Base-by-base conservation (phyloP, 108 stramenopile species). In the Cylindrotheca fusiformis region DNA sequence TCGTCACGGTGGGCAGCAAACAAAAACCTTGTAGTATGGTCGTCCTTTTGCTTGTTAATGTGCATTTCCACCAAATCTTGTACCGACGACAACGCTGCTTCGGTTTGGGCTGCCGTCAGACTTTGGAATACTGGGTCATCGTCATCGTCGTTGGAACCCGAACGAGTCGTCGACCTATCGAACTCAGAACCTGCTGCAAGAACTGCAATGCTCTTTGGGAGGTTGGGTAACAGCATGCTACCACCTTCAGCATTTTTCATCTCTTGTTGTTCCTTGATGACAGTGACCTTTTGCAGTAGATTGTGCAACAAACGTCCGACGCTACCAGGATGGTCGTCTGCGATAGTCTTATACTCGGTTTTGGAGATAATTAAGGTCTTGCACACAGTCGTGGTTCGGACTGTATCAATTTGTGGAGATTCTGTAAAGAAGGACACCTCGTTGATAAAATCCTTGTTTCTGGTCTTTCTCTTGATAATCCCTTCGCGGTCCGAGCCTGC, bases 1-100 rank as follows among this genome's bases (percentile, higher is more conserved):
- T 87, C 86, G 41, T 75, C 80, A 56, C 86, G 66, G 21, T 77
- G 72, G 6, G 86, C 82, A 23, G 86, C 78, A 69, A 81, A 87
- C 2, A 83, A 64, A 30, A 87, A 77, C 30, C 71, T 69, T 14
- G 83, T 84, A 10, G 82, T 87, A 26, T 87, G 69, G 46, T 87
- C 81, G 29, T 87, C 86, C 27, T 64, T 60, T 31, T 74, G 75
- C 32, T 79, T 72, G 46, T 65, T 55, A 59, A 84, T 78, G 48
- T 84, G 81, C 81, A 82, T 81, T 57, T 71, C 56, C 4, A 87
- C 70, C 31, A 86, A 65, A 75, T 87, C 78, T 54, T 69, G 52
- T 0, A 77, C 58, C 0, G 57, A 46, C 20, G 63, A 47, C 33
- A 73, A 48, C 18, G 71, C 10, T 5, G 60, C 18, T 52, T n/a